Evolutionary conservation across 805 yeast genomes (phyloP).

Genomic region (Saccharomyces mikatae): DNA sequence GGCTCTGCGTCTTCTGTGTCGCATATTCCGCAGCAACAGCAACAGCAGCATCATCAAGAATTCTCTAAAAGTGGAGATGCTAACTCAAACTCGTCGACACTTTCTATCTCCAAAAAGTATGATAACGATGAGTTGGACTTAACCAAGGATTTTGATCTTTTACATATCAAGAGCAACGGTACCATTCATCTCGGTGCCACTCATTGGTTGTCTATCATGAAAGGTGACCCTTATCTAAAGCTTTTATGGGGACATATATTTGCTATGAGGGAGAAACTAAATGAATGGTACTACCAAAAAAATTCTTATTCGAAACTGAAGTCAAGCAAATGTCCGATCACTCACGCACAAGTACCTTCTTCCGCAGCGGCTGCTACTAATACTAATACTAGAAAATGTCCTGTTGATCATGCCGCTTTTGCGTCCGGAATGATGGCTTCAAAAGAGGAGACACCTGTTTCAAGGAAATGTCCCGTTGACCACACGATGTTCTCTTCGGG

Average conservation of each 20-base stretch:
- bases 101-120: conserved; percentile 12
- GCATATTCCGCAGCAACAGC: background rate
- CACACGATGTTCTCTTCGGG: conserved; percentile 1
- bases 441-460: background rate
- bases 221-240: conserved; percentile 49
- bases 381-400: conserved; percentile 7
- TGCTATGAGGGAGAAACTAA: conserved; percentile 33
- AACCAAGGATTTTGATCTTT: conserved; percentile 38
- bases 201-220: conserved; percentile 52
- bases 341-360: background rate
- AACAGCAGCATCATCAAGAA: background rate
- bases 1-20: conserved; percentile 1
- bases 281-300: conserved; percentile 29
- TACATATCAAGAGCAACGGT: conserved; percentile 36
- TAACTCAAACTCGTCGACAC: background rate
- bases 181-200: conserved; percentile 43
- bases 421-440: background rate
- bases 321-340: conserved; percentile 14
- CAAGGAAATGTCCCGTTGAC: conserved; percentile 7
- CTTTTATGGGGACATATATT: conserved; percentile 46
- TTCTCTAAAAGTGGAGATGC: background rate
- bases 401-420: conserved; percentile 12
- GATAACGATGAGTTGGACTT: conserved; percentile 32
- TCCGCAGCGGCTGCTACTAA: background rate
- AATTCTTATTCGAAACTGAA: conserved; percentile 7